Evolutionary conservation across 2,329 filamentous ascomycete species (phyloP), one percentile per base, ranked within the genome.

Genomic region (Exophiala xenobiotica): DNA sequence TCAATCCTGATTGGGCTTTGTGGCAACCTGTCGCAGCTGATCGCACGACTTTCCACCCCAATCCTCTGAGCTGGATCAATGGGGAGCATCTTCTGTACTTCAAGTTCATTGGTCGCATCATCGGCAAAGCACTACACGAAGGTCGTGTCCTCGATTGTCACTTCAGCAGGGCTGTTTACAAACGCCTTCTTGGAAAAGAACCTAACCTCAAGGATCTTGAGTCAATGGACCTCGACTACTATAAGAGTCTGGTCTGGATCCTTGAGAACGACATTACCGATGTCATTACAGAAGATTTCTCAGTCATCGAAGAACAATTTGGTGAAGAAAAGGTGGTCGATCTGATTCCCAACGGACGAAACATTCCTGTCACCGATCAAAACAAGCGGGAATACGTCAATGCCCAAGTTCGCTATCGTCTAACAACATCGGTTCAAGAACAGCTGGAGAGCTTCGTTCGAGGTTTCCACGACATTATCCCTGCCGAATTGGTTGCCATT

Each of bases 151-250:
- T 99, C 23, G 93, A 99, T 70, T 99, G 93, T 71, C 95, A 97
- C 78, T 99, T 99, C 76, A 97, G 92, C 73, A 86, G 93, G 66
- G 95, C 95, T 11, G 92, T 99, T 45, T 99, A 99, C 79, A 97
- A 97, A 76, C 87, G 90, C 61, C 96, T 99, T 59, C 82, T 99
- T 22, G 89, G 93, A 67, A 95, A 95, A 69, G 83, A 89, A 3
- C 92, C 97, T 33, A 96, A 91, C 6, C 87, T 99, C 70, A 99
- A 99, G 75, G 93, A 99, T 65, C 97, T 99, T 90, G 93, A 99
- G 71, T 96, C 91, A 18, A 87, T 99, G 56, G 93, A 99, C 68
- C 85, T 95, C 3, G 92, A 99, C 65, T 99, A 99, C 75, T 96
- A 97, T 82, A 99, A 97, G 71, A 97, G 92, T 11, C 80, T 99